Conservation (phyloP, 106 monocot species). For the Xerophyta viscosa region DNA sequence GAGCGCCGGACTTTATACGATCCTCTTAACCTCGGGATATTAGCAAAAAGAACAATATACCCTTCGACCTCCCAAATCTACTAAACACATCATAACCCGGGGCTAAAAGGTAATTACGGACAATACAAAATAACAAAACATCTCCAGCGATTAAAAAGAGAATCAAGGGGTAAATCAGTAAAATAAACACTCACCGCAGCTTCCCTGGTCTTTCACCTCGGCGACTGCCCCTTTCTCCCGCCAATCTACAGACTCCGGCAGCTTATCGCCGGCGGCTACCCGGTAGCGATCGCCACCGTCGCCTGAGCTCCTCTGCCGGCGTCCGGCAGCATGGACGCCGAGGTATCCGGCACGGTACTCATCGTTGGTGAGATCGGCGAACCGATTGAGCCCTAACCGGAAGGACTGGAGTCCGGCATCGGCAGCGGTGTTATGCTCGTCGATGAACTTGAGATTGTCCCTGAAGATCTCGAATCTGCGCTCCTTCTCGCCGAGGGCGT, state of each 20-base stretch:
- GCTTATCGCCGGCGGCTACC: constrained; percentile 24
- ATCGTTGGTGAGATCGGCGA: constrained; percentile 22
- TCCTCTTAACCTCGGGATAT: no score
- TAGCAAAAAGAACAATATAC: no score
- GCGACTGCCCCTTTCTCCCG: constrained; percentile 60
- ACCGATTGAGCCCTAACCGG: constrained; percentile 15
- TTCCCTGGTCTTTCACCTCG: constrained; percentile 72
- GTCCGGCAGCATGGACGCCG: not conserved
- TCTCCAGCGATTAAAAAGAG: no score
- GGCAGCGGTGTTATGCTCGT: constrained; percentile 9
- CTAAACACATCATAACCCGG: no score
- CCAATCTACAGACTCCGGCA: constrained; percentile 78
- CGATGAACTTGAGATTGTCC: constrained; percentile 12
- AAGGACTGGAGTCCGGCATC: not conserved
- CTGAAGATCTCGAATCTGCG: constrained; percentile 4
- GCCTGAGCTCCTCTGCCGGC: not conserved
- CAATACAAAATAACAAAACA: no score
- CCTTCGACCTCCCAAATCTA: no score
- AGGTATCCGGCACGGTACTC: constrained; percentile 10
- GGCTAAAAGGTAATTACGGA: no score
- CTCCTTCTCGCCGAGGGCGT: constrained; percentile 8
- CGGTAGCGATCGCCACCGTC: constrained; percentile 29
- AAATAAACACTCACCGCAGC: constrained; percentile 51
- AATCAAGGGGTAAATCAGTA: no score
- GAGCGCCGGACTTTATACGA: no score